Evolutionary conservation across 2,329 filamentous ascomycete genomes (phyloP).

Genomic region (Ceratocystis colombiana): DNA sequence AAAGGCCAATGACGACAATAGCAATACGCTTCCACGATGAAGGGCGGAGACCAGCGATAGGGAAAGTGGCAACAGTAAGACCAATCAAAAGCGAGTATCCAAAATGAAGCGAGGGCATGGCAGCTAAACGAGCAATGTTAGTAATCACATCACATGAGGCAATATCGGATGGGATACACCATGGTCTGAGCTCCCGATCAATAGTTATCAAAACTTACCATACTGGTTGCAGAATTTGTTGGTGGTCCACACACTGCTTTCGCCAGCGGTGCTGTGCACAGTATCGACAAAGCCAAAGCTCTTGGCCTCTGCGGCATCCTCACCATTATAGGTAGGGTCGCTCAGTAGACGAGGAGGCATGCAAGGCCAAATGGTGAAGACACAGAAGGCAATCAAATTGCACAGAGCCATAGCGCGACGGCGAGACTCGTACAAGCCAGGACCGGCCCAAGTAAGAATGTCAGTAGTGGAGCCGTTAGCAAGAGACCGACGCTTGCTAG

Average conservation of each 20-base stretch:
- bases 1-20: constrained; percentile 42
- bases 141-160: neutral
- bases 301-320: constrained; percentile 48
- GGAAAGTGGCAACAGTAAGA: constrained; percentile 56
- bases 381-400: constrained; percentile 50
- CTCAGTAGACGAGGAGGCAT: constrained; percentile 54
- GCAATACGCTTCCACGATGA: constrained; percentile 42
- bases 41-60: constrained; percentile 46
- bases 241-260: constrained; percentile 59
- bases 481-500: constrained; percentile 39
- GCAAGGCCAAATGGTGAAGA: constrained; percentile 54
- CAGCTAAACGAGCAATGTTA: constrained; percentile 38
- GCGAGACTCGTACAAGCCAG: constrained; percentile 44
- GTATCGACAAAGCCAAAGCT: constrained; percentile 53
- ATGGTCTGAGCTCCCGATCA: neutral
- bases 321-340: constrained; percentile 45
- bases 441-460: constrained; percentile 33
- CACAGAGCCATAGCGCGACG: constrained; percentile 52
- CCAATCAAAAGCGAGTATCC: constrained; percentile 66
- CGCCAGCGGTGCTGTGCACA: constrained; percentile 41
- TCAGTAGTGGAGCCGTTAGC: constrained; percentile 28
- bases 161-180: neutral
- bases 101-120: constrained; percentile 68
- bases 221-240: constrained; percentile 69
- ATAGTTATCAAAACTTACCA: constrained; percentile 36